Evolutionary conservation across 495 filamentous ascomycete genomes (phyloP).

Genomic region (Lepidopterella palustris): DNA sequence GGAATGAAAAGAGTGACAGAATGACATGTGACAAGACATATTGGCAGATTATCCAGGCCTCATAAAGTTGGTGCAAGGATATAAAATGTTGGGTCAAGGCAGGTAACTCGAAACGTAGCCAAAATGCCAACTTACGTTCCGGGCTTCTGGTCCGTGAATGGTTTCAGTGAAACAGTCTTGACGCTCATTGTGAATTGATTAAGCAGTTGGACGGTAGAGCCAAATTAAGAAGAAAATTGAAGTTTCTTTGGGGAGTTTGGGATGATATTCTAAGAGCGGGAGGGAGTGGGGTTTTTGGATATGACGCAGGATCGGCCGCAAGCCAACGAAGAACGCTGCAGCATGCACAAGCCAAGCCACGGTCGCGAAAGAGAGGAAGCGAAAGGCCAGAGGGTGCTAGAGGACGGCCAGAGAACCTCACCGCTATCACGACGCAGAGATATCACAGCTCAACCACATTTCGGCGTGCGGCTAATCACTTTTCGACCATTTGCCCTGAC

Average conservation of each 20-base stretch:
- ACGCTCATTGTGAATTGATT: slow-evolving; percentile 51
- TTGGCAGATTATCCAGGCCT: slow-evolving; percentile 9
- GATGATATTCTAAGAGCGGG: background rate
- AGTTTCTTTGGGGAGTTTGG: background rate
- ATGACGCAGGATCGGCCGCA: slow-evolving; percentile 1
- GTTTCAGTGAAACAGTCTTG: slow-evolving; percentile 66
- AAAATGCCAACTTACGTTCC: slow-evolving; percentile 74
- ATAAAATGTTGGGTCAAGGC: slow-evolving; percentile 33
- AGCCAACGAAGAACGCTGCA: background rate
- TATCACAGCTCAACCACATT: background rate
- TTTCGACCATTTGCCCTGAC: background rate
- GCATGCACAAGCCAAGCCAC: background rate
- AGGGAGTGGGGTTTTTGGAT: background rate
- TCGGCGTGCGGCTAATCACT: background rate
- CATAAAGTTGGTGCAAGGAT: slow-evolving; percentile 19
- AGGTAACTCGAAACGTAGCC: slow-evolving; percentile 19
- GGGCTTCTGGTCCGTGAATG: slow-evolving; percentile 94
- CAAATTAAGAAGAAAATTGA: background rate
- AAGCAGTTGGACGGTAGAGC: slow-evolving; percentile 8
- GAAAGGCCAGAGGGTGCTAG: background rate
- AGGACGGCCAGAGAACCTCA: background rate
- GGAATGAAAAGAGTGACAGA: slow-evolving; percentile 1
- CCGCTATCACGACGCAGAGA: background rate
- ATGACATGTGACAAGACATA: slow-evolving; percentile 8
- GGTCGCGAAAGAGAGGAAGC: background rate